These are phyloP conservation scores for Phytophthora syringae DNA, from an alignment of 352 stramenopile species.

Conservation along the genomic window DNA sequence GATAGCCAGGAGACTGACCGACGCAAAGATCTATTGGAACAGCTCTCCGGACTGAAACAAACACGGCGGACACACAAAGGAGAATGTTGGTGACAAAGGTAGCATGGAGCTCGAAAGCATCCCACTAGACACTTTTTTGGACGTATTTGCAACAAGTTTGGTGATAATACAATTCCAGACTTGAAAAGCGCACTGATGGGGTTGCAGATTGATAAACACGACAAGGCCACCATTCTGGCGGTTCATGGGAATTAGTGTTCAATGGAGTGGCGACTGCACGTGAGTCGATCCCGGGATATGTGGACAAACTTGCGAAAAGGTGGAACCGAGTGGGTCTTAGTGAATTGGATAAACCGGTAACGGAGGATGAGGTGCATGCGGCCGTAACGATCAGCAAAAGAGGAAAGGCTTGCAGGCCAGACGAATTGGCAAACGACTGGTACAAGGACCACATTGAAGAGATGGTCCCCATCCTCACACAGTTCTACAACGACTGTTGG, in stretches of 20 bases:
- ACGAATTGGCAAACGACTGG: not conserved
- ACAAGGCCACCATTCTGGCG: not conserved
- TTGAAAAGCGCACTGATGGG: not conserved
- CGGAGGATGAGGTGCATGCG: not conserved
- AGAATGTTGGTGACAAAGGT: not conserved
- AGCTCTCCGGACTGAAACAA: not conserved
- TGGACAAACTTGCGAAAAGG: not conserved
- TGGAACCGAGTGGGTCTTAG: not conserved
- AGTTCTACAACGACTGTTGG: constrained; percentile 3
- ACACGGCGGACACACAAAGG: not conserved
- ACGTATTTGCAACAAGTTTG: not conserved
- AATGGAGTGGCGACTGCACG: not conserved
- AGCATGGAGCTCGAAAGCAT: not conserved
- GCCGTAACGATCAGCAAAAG: too few relatives aligned
- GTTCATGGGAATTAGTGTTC: not conserved
- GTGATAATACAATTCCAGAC: not conserved
- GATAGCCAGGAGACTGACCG: too few relatives aligned
- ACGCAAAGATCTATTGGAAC: not conserved
- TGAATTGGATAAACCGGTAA: not conserved
- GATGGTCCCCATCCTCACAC: not conserved
- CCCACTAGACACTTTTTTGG: not conserved
- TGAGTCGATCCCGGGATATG: not conserved
- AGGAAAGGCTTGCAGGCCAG: not conserved
- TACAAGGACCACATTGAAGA: not conserved
- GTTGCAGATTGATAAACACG: not conserved